Percentiles rank a stretch among this genome's conserved stretches.
Evolutionary conservation across 306 rosid species (phyloP).

Genomic region (Dryas drummondii): DNA sequence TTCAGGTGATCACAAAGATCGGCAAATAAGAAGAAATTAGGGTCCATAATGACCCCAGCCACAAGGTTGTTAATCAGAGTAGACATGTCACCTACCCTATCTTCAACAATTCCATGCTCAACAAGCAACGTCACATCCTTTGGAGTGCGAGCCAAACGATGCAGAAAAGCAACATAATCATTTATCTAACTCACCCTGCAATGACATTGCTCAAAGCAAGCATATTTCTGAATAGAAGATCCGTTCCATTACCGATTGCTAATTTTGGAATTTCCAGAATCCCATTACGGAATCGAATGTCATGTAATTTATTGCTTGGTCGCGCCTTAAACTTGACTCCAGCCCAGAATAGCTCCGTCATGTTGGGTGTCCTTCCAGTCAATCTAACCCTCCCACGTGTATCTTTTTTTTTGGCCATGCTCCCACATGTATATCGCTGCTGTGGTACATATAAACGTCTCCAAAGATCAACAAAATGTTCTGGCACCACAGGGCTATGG

Average conservation of each 20-base stretch:
- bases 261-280: slow-evolving; percentile 35
- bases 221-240: slow-evolving; percentile 15
- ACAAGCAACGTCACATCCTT: slow-evolving; percentile 3
- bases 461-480: slow-evolving; percentile 28
- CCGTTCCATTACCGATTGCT: not conserved
- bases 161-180: not conserved
- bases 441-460: no score
- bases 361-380: slow-evolving; percentile 17
- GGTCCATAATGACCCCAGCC: not conserved
- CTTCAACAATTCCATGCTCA: not conserved
- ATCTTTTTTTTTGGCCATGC: no score
- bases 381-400: no score
- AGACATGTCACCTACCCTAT: not conserved
- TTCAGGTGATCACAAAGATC: not conserved
- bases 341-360: slow-evolving; percentile 25
- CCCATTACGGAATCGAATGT: slow-evolving; percentile 21
- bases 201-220: slow-evolving; percentile 9
- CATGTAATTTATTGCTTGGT: slow-evolving; percentile 21
- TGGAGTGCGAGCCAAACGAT: not conserved
- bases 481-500: not conserved
- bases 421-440: no score
- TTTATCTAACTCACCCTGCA: not conserved
- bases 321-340: slow-evolving; percentile 27
- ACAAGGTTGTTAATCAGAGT: not conserved
- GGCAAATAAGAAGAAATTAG: not conserved